Base-by-base conservation (phyloP, 345 rosid genomes). In the Pelargonium nanum region DNA sequence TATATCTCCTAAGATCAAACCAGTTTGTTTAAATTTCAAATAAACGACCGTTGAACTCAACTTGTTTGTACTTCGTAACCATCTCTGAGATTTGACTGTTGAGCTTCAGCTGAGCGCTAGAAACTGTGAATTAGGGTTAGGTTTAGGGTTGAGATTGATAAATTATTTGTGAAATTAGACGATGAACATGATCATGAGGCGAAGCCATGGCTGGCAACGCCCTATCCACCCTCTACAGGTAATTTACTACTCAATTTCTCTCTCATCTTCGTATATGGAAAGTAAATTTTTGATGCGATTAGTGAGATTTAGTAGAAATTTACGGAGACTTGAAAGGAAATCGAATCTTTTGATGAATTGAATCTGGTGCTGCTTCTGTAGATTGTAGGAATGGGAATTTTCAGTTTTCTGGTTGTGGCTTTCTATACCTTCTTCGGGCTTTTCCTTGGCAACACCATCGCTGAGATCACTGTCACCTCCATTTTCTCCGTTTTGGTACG, bases 211-310 rank as follows among this genome's bases (percentile, higher is more conserved):
- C 56, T 93, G 97, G 97, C 92, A 93, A 78, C 80, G 84, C 40
- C 99, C 99, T 32, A 70, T 93, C 60, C 94, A 89, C 61, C 83
- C 89, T 56, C 68, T 93, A 53, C 97, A 93, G 97, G 99, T 70
- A 57, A 48, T 20, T 16, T 21, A 51, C 20, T 1, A 0, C 26
- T 22, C 26, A 13, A 17, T 54, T 13, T 56, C 13, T 20, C 52
- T 44, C 5, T 22, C 20, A 12, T 4, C 23, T 52, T 12, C 26
- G 8, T 51, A 24, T 12, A 8, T 9, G 13, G 23, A 53, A 12
- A 53, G 53, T 2, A 19, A 50, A 4, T 19, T 19, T 50, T 21
- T 21, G n/a, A 5, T 50, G 53, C n/a, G n/a, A n/a, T n/a, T n/a
- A n/a, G n/a, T n/a, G n/a, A n/a, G n/a, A n/a, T n/a, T n/a, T n/a